Evolutionary conservation across 306 rosid species (phyloP).

Genomic region (Rubus parviflorus): DNA sequence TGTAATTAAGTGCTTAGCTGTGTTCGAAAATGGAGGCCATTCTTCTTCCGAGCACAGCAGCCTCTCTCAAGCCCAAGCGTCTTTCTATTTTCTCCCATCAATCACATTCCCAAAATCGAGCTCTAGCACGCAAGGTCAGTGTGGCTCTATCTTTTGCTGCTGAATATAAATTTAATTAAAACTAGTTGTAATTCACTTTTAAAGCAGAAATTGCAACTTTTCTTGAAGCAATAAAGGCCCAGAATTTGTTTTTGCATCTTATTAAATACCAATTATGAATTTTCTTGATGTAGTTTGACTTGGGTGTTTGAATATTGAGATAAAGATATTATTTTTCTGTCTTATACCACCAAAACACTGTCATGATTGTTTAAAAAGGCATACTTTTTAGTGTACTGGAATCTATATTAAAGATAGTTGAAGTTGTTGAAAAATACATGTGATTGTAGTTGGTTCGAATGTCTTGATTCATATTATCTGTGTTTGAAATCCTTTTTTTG

Average conservation of each 20-base stretch:
- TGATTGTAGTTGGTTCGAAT: neutral
- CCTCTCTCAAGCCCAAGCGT: neutral
- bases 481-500: conserved; percentile 11
- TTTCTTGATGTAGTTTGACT: neutral
- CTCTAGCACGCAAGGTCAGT: conserved; percentile 35
- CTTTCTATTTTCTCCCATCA: conserved; percentile 8
- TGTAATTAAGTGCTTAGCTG: too few species aligned
- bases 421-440: neutral
- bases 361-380: neutral
- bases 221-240: neutral
- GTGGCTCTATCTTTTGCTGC: too few species aligned
- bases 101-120: conserved; percentile 16
- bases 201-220: neutral
- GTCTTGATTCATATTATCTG: neutral
- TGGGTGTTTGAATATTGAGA: neutral
- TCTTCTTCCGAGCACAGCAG: neutral
- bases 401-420: neutral
- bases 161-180: neutral
- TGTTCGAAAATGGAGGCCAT: conserved; percentile 5
- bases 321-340: neutral
- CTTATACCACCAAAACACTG: neutral
- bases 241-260: neutral
- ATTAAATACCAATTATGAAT: neutral
- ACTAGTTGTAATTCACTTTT: neutral
- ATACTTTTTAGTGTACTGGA: neutral